phyloP scores from a whole-genome alignment of 106 monocot genomes.

The Xerophyta viscosa region DNA sequence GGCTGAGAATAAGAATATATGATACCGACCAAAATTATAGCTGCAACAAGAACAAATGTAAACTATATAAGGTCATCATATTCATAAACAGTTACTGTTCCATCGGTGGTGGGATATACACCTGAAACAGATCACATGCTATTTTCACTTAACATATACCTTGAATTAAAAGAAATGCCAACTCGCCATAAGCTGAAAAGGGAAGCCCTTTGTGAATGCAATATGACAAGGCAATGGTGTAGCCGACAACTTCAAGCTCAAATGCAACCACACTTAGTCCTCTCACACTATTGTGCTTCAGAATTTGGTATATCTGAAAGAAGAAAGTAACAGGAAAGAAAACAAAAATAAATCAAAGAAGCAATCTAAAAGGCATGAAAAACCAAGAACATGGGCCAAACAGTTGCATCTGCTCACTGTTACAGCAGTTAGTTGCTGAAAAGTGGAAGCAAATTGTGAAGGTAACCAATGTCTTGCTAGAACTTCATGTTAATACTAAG shows the following conservation, averaged over 20 bases:
- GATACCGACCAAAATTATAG: constrained; percentile 75
- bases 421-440: too few species aligned
- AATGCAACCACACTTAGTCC: constrained; percentile 83
- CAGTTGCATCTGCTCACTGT: too few species aligned
- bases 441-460: too few species aligned
- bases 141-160: constrained; percentile 45
- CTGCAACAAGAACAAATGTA: constrained; percentile 31
- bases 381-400: too few species aligned
- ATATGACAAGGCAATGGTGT: constrained; percentile 91
- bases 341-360: not conserved
- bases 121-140: too few species aligned
- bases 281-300: constrained; percentile 68
- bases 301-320: constrained; percentile 69
- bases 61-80: too few species aligned
- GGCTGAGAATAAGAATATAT: constrained; percentile 82
- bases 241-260: constrained; percentile 93
- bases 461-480: too few species aligned
- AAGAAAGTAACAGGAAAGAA: not conserved
- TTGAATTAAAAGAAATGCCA: constrained; percentile 83
- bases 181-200: constrained; percentile 94
- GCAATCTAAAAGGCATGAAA: too few species aligned
- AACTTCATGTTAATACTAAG: too few species aligned
- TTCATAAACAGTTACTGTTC: too few species aligned
- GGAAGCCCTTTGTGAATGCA: constrained; percentile 87
- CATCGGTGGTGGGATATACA: too few species aligned